These are phyloP conservation scores for Verticillium klebahnii DNA, from an alignment of 2,329 filamentous ascomycete species.

Conservation along the genomic window DNA sequence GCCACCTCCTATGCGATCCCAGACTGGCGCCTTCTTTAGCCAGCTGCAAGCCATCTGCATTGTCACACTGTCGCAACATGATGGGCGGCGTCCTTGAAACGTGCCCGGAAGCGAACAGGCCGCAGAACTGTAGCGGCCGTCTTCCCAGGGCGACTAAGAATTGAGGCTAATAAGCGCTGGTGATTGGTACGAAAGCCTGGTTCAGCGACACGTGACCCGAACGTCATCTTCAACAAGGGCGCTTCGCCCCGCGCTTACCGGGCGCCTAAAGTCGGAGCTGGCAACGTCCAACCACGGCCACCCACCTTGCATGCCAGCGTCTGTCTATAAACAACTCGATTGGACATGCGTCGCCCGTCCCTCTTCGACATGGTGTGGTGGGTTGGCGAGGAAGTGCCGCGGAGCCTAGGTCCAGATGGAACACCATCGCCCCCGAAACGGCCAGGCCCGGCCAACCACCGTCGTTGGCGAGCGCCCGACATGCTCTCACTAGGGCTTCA, in stretches of 20 bases:
- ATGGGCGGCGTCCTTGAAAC: neutral
- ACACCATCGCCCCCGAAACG: slow-evolving; percentile 9
- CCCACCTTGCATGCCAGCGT: neutral
- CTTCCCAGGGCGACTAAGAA: neutral
- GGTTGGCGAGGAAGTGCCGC: slow-evolving; percentile 8
- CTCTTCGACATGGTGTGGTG: slow-evolving; percentile 2
- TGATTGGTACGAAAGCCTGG: neutral
- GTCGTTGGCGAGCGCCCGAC: slow-evolving; percentile 7
- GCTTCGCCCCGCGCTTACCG: neutral
- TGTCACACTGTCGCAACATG: neutral
- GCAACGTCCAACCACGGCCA: neutral
- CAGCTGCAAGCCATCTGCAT: neutral
- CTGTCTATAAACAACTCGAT: neutral
- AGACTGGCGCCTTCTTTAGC: neutral
- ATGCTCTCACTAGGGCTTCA: neutral
- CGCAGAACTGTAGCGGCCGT: neutral
- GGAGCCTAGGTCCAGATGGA: slow-evolving; percentile 8
- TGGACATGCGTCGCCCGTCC: slow-evolving; percentile 2
- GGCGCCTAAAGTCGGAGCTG: neutral
- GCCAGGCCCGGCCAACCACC: slow-evolving; percentile 9
- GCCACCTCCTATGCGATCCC: neutral
- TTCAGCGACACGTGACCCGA: neutral
- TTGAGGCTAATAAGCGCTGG: neutral
- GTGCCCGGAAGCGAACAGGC: neutral
- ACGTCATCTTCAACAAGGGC: neutral